Base-by-base conservation (phyloP, 805 yeast species). In the Yueomyces sp. region DNA sequence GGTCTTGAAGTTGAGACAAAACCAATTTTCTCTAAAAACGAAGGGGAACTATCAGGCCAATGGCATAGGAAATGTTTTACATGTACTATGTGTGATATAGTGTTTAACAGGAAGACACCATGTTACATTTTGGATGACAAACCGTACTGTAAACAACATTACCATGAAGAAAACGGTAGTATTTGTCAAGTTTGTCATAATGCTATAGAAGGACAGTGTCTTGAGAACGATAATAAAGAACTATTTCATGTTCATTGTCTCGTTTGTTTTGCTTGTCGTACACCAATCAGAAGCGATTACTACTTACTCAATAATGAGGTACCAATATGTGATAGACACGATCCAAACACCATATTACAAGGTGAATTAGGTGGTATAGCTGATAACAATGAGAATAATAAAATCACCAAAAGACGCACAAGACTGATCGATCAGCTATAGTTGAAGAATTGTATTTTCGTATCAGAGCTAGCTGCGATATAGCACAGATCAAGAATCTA, bases 31-130 rank as follows among this genome's bases (percentile, higher is more conserved):
- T 85, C 95, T n/a, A 82, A 79, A 52, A 84, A 83, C 44, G 83
- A 45, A 5, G 51, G 80, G n/a, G 55, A 50, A 40, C 65, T 83
- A 40, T 74, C 85, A 1, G 97, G 96, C 0, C 90, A 87, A 58
- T 92, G 97, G 97, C 98, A 92, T 58, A 71, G 94, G 37, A 63
- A 69, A 12, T 92, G 98, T 59, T 90, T 92, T 67, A 66, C 67
- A 11, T 92, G 98, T 66, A 63, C 69, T 26, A 62, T 68, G 9
- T 90, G 97, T 65, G 62, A 62, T 6, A 56, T 69, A 2, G 62
- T 61, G 36, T 83, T 84, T 62, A 70, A 68, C 49, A 82, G 77
- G 53, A 69, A 73, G 9, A 73, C 74, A 19, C 74, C 76, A 28
- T 80, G 87, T 52, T 92, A 88, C 59, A 95, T 84, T 5, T 70